Base-by-base conservation (phyloP, 805 yeast genomes). In the Scheffersomyces amazonensis region DNA sequence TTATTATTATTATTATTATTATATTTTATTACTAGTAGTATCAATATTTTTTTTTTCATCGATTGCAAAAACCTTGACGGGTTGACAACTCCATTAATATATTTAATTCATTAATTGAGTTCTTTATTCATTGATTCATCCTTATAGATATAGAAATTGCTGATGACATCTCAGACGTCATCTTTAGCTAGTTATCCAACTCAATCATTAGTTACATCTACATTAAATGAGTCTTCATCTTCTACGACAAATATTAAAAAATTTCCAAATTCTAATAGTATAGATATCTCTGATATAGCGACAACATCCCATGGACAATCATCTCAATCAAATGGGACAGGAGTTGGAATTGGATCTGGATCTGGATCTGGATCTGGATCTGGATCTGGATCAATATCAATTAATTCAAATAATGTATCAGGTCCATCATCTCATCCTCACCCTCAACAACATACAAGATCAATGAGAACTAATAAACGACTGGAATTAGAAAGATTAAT, bases 401-500 rank as follows among this genome's bases (percentile, higher is more conserved):
- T 27, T n/a, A n/a, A n/a, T n/a, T n/a, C n/a, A n/a, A n/a, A n/a
- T 2, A 11, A 23, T 23, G n/a, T 23, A 5, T 18, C 13, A n/a
- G n/a, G n/a, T n/a, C 16, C 30, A 24, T 16, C 36, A 12, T 16
- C 11, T 16, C 30, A 27, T 29, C 29, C 28, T 5, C 37, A 10
- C 19, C 27, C 16, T 13, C 27, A 2, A 21, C 38, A 2, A 27
- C 31, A 4, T 16, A 13, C 5, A 9, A 17, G 21, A 27, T 32
- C 13, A 18, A 15, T 9, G 15, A 13, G 15, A 16, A 16, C 46
- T 9, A 49, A 42, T 34, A 60, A 63, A 37, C 44, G 71, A 24
- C 47, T 52, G 25, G 69, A 68, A 36, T 50, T 69, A 21, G 72
- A 66, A 44, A 43, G 47, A 13, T 68, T 89, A 41, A 87, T 90